phyloP scores from a whole-genome alignment of 352 stramenopile species.

The Pythium sukuiense region DNA sequence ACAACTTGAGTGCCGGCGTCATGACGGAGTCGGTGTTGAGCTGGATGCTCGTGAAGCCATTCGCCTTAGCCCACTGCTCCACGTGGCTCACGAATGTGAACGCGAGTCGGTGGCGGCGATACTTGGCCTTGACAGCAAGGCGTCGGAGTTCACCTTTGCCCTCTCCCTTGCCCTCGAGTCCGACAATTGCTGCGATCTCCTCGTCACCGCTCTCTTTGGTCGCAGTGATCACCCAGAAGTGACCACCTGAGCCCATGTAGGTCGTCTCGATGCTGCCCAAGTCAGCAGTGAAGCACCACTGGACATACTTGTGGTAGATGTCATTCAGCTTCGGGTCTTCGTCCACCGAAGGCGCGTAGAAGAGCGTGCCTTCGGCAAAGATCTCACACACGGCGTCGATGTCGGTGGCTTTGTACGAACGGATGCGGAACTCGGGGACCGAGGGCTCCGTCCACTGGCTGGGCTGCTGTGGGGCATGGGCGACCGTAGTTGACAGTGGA shows the following conservation, averaged over 20 bases:
- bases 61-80: constrained; percentile 38
- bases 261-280: constrained; percentile 4
- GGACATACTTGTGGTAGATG: not conserved
- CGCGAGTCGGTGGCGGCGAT: constrained; percentile 38
- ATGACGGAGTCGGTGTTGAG: constrained; percentile 41
- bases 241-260: constrained; percentile 10
- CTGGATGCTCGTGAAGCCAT: constrained; percentile 33
- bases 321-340: not conserved
- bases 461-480: not conserved
- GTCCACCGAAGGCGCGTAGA: not conserved
- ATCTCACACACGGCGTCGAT: constrained; percentile 5
- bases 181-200: constrained; percentile 33
- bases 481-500: not conserved
- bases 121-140: constrained; percentile 39
- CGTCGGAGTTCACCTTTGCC: constrained; percentile 36
- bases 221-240: constrained; percentile 39
- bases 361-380: constrained; percentile 14
- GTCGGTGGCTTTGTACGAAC: constrained; percentile 4
- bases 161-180: constrained; percentile 28
- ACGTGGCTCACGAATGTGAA: constrained; percentile 35
- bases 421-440: not conserved
- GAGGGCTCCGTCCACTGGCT: not conserved
- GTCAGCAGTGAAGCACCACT: not conserved
- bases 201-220: not conserved
- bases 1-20: constrained; percentile 30